These are phyloP conservation scores for Petrea volubilis DNA, from an alignment of 257 asterid genomes.

Conservation along the genomic window DNA sequence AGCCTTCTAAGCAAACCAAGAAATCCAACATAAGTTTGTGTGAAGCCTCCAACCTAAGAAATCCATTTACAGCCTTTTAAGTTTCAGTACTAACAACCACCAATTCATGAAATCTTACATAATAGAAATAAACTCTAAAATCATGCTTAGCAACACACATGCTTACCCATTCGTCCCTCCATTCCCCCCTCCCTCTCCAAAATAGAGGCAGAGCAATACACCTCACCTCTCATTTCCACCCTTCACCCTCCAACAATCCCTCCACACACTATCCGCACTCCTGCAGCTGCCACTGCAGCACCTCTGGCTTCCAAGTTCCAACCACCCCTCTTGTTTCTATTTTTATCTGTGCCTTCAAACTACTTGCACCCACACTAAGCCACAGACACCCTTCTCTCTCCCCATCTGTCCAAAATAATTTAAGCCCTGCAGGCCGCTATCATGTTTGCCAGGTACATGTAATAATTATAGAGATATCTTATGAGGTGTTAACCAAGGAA, in stretches of 20 bases:
- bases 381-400: no score
- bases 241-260: no score
- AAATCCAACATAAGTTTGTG: background rate
- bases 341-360: no score
- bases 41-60: background rate
- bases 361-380: no score
- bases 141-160: background rate
- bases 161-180: background rate
- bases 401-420: background rate
- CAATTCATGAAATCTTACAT: background rate
- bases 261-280: no score
- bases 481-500: background rate
- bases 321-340: no score
- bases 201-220: no score
- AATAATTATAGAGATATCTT: background rate
- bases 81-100: background rate
- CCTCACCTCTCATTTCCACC: no score
- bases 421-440: background rate
- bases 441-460: background rate
- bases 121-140: background rate
- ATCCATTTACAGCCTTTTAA: background rate
- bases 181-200: background rate
- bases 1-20: background rate
- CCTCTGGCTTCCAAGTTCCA: no score
- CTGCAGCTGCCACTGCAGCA: no score